A percentile compares a stretch with the other conserved stretches of the same genome.
phyloP scores from a whole-genome alignment of 495 filamentous ascomycete species.

The Delitschia confertaspora region DNA sequence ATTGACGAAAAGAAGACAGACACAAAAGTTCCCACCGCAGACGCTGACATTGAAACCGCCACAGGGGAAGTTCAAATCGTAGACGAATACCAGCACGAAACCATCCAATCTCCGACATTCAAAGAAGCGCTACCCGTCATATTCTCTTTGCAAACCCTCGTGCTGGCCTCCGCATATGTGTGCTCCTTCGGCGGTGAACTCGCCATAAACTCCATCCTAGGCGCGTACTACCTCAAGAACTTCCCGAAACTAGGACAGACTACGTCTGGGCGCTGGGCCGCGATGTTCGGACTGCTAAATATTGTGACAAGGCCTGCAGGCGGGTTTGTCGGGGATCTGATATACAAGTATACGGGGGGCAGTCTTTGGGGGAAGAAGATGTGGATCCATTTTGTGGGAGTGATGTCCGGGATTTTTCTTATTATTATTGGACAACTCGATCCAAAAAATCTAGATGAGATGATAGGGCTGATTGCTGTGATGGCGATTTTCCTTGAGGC shows the following conservation, averaged over 20 bases:
- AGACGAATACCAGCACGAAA: slow-evolving; percentile 51
- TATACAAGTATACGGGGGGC: slow-evolving; percentile 51
- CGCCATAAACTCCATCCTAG: slow-evolving; percentile 74
- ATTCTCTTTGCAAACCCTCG: slow-evolving; percentile 57
- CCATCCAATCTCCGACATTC: slow-evolving; percentile 57
- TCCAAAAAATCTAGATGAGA: slow-evolving; percentile 48
- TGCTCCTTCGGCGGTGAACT: slow-evolving; percentile 83
- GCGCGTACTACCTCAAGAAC: slow-evolving; percentile 68
- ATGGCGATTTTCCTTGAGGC: slow-evolving; percentile 77
- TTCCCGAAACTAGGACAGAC: slow-evolving; percentile 70
- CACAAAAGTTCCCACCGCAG: slow-evolving; percentile 31
- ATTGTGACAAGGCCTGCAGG: slow-evolving; percentile 65
- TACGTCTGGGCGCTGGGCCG: slow-evolving; percentile 63
- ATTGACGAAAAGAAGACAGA: slow-evolving; percentile 25
- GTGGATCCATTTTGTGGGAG: slow-evolving; percentile 53
- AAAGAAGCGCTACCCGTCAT: slow-evolving; percentile 50
- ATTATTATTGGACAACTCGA: slow-evolving; percentile 63
- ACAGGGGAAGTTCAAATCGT: slow-evolving; percentile 44
- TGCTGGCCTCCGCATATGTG: slow-evolving; percentile 63
- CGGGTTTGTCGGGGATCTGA: slow-evolving; percentile 61
- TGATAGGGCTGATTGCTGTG: slow-evolving; percentile 68
- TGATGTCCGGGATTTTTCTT: slow-evolving; percentile 57
- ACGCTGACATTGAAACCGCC: slow-evolving; percentile 31
- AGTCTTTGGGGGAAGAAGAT: slow-evolving; percentile 70
- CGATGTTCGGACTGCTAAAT: slow-evolving; percentile 89